Conservation (phyloP, 2,329 filamentous ascomycete species). For the Neophaeococcomyces aloes region DNA sequence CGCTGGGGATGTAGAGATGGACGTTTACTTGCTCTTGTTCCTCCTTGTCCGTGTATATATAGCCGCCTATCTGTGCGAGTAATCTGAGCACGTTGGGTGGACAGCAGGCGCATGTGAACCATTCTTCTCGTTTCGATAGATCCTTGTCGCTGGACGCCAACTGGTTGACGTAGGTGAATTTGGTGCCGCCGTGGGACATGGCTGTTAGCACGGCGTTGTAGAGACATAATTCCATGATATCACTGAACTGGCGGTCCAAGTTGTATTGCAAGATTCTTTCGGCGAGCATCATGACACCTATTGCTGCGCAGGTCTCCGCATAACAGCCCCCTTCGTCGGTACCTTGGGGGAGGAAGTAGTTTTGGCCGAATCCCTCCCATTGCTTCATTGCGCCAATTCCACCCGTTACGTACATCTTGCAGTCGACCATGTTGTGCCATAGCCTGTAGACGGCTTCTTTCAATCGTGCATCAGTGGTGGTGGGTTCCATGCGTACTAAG, state of each 20-base stretch:
- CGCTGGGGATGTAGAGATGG: constrained; percentile 47
- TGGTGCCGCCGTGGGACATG: constrained; percentile 46
- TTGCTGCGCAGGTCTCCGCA: constrained; percentile 51
- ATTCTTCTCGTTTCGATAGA: constrained; percentile 42
- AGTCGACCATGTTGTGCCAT: constrained; percentile 51
- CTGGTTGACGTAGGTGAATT: constrained; percentile 54
- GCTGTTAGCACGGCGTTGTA: constrained; percentile 52
- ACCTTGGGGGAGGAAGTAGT: constrained; percentile 49
- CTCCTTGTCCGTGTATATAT: constrained; percentile 41
- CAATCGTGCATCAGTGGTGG: constrained; percentile 24
- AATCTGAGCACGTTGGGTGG: constrained; percentile 50
- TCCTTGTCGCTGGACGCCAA: constrained; percentile 44
- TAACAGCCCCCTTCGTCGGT: constrained; percentile 54
- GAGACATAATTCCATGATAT: constrained; percentile 51
- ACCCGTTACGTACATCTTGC: constrained; percentile 54
- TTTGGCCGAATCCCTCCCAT: constrained; percentile 51
- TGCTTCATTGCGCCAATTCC: constrained; percentile 49
- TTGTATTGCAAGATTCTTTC: constrained; percentile 46
- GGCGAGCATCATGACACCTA: constrained; percentile 51
- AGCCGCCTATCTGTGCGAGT: constrained; percentile 47
- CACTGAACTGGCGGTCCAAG: constrained; percentile 43
- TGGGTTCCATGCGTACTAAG: constrained; percentile 28
- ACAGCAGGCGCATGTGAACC: constrained; percentile 52
- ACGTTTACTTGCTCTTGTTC: constrained; percentile 38
- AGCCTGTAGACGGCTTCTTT: constrained; percentile 35